Evolutionary conservation across 768 basidiomycete species (phyloP), one percentile per base, ranked within the genome.

Genomic region (Kwoniella bestiolae): DNA sequence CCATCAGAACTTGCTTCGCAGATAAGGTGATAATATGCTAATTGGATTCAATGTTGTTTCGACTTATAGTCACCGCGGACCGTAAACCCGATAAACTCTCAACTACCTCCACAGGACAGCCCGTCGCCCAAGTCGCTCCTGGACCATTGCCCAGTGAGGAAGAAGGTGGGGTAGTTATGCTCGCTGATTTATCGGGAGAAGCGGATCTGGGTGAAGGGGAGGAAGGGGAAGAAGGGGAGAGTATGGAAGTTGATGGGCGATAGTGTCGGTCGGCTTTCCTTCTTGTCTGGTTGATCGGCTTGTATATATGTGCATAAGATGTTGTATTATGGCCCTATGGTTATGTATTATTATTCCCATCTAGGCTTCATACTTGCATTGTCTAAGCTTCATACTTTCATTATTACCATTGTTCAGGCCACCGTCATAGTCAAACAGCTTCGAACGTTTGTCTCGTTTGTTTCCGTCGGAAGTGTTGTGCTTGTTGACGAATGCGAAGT

Each of bases 61-160:
- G 3, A 7, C 46, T 50, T 55, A 53, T 65, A 78, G 77, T 69
- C 7, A 78, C 74, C n/a, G 72, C 72, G 4, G 77, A 78, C 34
- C 63, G 77, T 7, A 68, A 70, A 50, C 74, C 74, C 6, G 77
- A 76, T 35, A 65, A 67, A 50, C 51, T 76, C 21, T 70, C 77
- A n/a, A 78, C 74, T 2, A 78, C 77, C 9, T 57, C 56, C 11
- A 57, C 50, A 8, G 65, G 73, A 6, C 70, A 59, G 29, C 77
- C 74, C 0, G 74, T 78, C 2, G 77, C 72, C 3, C 56, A 56
- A 6, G 57, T 78, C 11, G 62, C 72, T 2, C 74, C 76, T 16
- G 77, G 74, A 5, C 77, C 74, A 3, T 49, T 74, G 38, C 69
- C 72, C 3, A 56, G 53, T 41, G 62, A 63, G 14, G 55, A 67